Evolutionary conservation across 164 flowering plant genomes (phyloP), one percentile per base, ranked within the genome.

Genomic region (Magnolia sinica): DNA sequence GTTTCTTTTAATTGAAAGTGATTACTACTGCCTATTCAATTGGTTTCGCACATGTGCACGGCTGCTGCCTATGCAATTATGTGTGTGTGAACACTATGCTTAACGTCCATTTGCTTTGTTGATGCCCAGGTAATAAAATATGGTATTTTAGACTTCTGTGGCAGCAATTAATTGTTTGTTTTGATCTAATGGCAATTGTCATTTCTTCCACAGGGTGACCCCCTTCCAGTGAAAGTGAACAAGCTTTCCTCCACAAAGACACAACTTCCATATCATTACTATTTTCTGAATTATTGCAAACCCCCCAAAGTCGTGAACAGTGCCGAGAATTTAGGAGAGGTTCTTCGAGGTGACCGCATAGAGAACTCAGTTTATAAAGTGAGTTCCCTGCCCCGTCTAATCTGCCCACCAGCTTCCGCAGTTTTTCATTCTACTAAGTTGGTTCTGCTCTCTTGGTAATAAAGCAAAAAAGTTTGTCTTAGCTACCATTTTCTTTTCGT

Each of bases 271-370:
- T 89, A 89, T 83, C 87, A 85, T 74, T 89, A 81, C 81, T 89
- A 89, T 80, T 89, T 81, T 80, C 80, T 89, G 73, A 83, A 81
- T 11, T 89, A 80, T 73, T 89, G 91, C 77, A 84, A 82, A 63
- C 91, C 91, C 19, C 49, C 29, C 3, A 79, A 84, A 67, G 84
- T 89, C 73, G 55, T 50, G 82, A 86, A 89, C 79, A 87, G 69
- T 82, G 90, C 87, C 23, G 92, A 89, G 78, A 89, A 89, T 75
- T 77, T 89, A 72, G 91, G 91, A 71, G 91, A 89, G 80, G 91
- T 89, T 29, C 90, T 89, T 82, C 89, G 91, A 51, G 91, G 91
- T 81, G 91, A 87, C 69, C 89, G 92, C 27, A 89, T 89, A 69
- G 92, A 89, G 84, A 89, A 89, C 73, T 89, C 92, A 50, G 80